Conservation (phyloP, 1,284 basidiomycete species). For the Moesziomyces globuligerus region DNA sequence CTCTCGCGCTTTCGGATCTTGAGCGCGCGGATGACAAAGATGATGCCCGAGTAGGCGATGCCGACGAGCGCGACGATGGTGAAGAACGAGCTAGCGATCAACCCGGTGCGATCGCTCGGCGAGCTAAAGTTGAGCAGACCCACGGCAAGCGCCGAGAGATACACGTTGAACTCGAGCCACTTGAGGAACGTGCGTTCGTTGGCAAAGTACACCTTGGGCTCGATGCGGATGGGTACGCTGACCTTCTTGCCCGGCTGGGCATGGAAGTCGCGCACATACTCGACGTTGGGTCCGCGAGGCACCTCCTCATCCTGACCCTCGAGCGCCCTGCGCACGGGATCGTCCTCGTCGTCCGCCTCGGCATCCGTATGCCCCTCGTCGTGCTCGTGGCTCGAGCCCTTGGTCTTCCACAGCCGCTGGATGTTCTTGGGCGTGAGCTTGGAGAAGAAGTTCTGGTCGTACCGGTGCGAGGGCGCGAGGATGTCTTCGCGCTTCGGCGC, state of each 20-base stretch:
- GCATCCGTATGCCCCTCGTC: constrained; percentile 41
- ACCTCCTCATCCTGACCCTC: constrained; percentile 64
- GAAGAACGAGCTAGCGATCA: constrained; percentile 86
- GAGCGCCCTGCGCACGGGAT: constrained; percentile 57
- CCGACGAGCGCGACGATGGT: constrained; percentile 87
- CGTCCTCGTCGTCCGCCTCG: constrained; percentile 68
- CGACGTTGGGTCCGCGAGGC: constrained; percentile 69
- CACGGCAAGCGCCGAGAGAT: constrained; percentile 65
- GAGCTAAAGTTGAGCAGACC: constrained; percentile 80
- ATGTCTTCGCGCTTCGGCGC: constrained; percentile 58
- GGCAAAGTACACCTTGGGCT: constrained; percentile 98
- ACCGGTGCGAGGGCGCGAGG: constrained; percentile 59
- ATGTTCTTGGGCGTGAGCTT: constrained; percentile 65
- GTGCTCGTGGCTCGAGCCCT: constrained; percentile 39
- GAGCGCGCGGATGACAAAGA: constrained; percentile 86
- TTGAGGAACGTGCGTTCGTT: constrained; percentile 80
- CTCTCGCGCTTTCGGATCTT: constrained; percentile 71
- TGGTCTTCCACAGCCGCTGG: constrained; percentile 60
- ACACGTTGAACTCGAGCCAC: constrained; percentile 90
- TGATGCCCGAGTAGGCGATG: constrained; percentile 85
- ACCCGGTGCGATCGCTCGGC: constrained; percentile 78
- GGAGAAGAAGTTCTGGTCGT: constrained; percentile 64
- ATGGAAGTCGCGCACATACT: constrained; percentile 78
- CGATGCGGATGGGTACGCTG: constrained; percentile 89
- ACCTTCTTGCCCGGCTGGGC: constrained; percentile 90